phyloP scores from a whole-genome alignment of 1,284 basidiomycete genomes.

The Ceratobasidium sp. region DNA sequence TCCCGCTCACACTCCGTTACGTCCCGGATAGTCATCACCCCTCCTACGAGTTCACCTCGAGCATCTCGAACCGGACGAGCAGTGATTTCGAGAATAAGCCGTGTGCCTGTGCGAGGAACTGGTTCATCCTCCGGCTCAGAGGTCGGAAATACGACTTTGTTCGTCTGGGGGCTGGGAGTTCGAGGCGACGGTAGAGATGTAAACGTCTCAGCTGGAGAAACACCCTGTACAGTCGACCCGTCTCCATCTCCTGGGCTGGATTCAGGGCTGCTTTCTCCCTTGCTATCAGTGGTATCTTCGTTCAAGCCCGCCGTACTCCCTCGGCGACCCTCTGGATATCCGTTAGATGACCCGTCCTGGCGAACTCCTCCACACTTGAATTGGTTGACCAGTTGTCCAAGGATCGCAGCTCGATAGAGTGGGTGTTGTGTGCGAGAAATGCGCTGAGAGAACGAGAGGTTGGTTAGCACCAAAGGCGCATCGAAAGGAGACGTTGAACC shows the following conservation, averaged over 20 bases:
- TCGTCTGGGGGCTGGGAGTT: no score
- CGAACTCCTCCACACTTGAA: slow-evolving; percentile 29
- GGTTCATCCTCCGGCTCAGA: neutral
- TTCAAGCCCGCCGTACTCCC: slow-evolving; percentile 11
- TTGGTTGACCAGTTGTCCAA: slow-evolving; percentile 25
- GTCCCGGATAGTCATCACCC: slow-evolving; percentile 33
- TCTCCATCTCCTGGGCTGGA: slow-evolving; percentile 8
- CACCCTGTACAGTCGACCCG: neutral
- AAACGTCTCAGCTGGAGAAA: neutral
- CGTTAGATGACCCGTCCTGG: slow-evolving; percentile 1
- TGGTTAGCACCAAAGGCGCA: slow-evolving; percentile 3
- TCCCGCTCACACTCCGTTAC: slow-evolving; percentile 28
- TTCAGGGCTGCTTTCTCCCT: neutral
- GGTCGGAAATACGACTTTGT: neutral
- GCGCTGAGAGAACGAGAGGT: slow-evolving; percentile 8
- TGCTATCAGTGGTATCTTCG: neutral
- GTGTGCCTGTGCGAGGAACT: slow-evolving; percentile 8
- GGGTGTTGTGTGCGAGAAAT: slow-evolving; percentile 10
- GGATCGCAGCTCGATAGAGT: slow-evolving; percentile 26
- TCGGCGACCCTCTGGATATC: neutral
- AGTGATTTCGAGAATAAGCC: slow-evolving; percentile 21
- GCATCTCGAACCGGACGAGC: slow-evolving; percentile 29
- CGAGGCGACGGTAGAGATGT: slow-evolving; percentile 1
- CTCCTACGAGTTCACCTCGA: slow-evolving; percentile 29
- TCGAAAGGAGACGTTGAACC: neutral